These are phyloP conservation scores for Coemansia sp. DNA, from an alignment of 192 early-diverging fungal species.

Conservation along the genomic window DNA sequence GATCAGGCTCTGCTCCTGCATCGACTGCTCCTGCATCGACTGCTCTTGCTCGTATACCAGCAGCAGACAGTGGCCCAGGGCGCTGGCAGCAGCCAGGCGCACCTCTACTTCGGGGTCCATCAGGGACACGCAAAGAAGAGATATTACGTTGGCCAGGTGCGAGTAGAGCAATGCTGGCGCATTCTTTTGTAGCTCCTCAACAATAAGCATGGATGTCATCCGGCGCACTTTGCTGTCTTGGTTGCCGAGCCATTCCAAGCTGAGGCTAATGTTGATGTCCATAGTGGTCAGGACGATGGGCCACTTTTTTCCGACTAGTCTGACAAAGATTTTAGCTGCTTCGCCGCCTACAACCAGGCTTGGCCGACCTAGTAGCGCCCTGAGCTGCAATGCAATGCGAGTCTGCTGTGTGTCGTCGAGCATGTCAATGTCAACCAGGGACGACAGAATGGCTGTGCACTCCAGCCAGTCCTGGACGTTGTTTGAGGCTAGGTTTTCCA, in stretches of 20 bases:
- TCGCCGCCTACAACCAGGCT: conserved; percentile 23
- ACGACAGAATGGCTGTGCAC: conserved; percentile 26
- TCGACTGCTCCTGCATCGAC: conserved; percentile 54
- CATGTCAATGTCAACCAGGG: conserved; percentile 28
- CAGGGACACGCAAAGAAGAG: conserved; percentile 68
- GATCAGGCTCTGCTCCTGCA: conserved; percentile 72
- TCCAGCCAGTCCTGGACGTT: conserved; percentile 23
- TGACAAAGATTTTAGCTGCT: conserved; percentile 20
- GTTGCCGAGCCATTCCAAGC: conserved; percentile 38
- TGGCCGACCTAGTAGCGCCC: conserved; percentile 9
- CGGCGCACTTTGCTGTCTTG: conserved; percentile 33
- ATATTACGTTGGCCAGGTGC: conserved; percentile 78
- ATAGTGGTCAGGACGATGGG: conserved; percentile 11
- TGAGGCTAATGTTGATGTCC: conserved; percentile 33
- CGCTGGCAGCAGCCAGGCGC: conserved; percentile 81
- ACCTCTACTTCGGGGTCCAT: conserved; percentile 79
- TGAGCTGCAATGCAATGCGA: conserved; percentile 28
- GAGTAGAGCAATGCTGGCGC: conserved; percentile 74
- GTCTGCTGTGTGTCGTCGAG: conserved; percentile 32
- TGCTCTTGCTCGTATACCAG: conserved; percentile 52
- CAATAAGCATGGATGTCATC: conserved; percentile 29
- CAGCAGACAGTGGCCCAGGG: conserved; percentile 75
- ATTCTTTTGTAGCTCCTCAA: conserved; percentile 25
- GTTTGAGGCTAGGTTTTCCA: conserved; percentile 2
- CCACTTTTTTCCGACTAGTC: conserved; percentile 30